Base-by-base conservation (phyloP, 495 filamentous ascomycete species). In the Articulospora tetracladia region DNA sequence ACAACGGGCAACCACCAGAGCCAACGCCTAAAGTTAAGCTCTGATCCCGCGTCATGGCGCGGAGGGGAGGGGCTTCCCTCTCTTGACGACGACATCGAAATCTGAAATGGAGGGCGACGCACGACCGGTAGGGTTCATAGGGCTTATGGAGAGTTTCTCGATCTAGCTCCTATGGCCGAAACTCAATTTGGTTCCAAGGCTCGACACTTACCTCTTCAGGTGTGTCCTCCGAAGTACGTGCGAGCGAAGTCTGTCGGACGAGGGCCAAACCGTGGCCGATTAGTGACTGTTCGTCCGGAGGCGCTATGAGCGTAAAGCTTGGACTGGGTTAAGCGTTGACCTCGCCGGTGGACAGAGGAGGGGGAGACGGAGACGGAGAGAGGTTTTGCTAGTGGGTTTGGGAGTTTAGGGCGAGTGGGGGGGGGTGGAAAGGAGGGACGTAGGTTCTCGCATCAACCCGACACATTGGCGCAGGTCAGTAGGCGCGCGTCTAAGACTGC, bases 161-260 rank as follows among this genome's bases (percentile, higher is more conserved):
- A 44, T 8, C 15, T 44, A 44, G 39, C 8, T 44, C n/a, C 17
- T 44, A 17, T 44, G 39, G 39, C 39, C 39, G 55, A 57, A 49
- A 57, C 41, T 49, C 55, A 57, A 57, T 49, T 3, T 57, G 39
- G n/a, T 11, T 39, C 23, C 20, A n/a, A 36, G 28, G 22, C n/a
- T 34, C 22, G 28, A 27, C 8, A 51, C 48, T 24, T 51, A 25
- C 22, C 48, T 51, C 7, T 23, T 51, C 48, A 24, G 48, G 48
- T 51, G 39, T 44, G 39, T 44, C 39, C 39, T 44, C 39, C 39
- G 39, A 44, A n/a, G 39, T 44, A 44, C 39, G 39, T 44, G 39
- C 39, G n/a, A n/a, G n/a, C 30, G 15, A n/a, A 44, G 39, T 44
- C 39, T 44, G 39, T 44, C 39, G 39, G 3, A 17, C 39, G 3